These are phyloP conservation scores for Beauveria sp. DNA, from an alignment of 2,329 filamentous ascomycete genomes.

Conservation along the genomic window DNA sequence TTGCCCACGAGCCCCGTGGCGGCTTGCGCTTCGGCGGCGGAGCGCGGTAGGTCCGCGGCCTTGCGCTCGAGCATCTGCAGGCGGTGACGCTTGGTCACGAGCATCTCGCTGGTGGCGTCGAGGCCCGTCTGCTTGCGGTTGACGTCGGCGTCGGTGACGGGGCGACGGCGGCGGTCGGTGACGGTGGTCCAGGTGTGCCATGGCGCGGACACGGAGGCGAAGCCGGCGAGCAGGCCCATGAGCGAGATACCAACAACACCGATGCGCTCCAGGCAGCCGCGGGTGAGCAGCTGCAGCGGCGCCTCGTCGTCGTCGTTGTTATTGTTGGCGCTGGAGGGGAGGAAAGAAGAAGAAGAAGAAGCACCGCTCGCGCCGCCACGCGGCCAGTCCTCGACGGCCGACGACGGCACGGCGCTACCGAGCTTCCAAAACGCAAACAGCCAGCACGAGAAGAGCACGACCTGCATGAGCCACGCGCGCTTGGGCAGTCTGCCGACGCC, in stretches of 20 bases:
- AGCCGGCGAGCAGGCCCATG: slow-evolving; percentile 83
- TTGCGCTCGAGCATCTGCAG: slow-evolving; percentile 58
- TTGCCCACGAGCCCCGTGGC: slow-evolving; percentile 59
- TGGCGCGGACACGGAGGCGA: slow-evolving; percentile 78
- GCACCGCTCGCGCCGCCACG: slow-evolving; percentile 6
- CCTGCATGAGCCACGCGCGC: slow-evolving; percentile 57
- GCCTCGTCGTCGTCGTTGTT: slow-evolving; percentile 17
- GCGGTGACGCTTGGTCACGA: slow-evolving; percentile 65
- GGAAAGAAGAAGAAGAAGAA: background rate
- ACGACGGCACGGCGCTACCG: slow-evolving; percentile 52
- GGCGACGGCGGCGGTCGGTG: slow-evolving; percentile 39
- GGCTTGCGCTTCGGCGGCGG: slow-evolving; percentile 27
- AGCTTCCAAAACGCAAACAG: slow-evolving; percentile 70
- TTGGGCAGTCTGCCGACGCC: slow-evolving; percentile 32
- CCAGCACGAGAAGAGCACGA: slow-evolving; percentile 58
- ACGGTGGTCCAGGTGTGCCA: slow-evolving; percentile 75
- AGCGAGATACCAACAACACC: slow-evolving; percentile 79
- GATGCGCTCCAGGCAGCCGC: slow-evolving; percentile 58
- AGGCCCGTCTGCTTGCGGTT: slow-evolving; percentile 71
- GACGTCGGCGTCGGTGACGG: slow-evolving; percentile 67
- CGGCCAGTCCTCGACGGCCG: slow-evolving; percentile 12
- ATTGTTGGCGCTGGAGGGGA: background rate
- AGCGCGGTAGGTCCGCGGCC: too few species aligned
- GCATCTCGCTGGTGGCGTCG: slow-evolving; percentile 72
- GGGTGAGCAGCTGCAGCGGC: slow-evolving; percentile 33